Evolutionary conservation across 2,329 filamentous ascomycete species (phyloP).

Genomic region (Phyllosticta paracitricarpa): DNA sequence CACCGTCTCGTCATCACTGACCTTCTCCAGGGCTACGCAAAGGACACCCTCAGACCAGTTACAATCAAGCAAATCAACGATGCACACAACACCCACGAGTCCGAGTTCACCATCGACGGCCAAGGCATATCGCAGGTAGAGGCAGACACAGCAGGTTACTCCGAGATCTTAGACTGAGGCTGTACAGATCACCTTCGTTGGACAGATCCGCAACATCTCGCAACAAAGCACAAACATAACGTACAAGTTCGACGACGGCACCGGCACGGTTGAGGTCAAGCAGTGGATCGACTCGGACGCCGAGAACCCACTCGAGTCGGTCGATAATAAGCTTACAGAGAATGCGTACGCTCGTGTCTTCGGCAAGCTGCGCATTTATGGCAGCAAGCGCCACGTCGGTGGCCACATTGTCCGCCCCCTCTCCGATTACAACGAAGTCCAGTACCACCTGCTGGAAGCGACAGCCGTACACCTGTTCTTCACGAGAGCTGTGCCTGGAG

Average conservation of each 20-base stretch:
- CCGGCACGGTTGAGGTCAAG: slow-evolving; percentile 83
- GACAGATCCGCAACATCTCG: slow-evolving; percentile 79
- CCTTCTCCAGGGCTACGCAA: slow-evolving; percentile 49
- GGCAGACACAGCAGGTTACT: neutral
- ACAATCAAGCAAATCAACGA: slow-evolving; percentile 93
- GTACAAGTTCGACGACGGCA: slow-evolving; percentile 91
- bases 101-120: slow-evolving; percentile 77
- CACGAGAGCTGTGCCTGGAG: slow-evolving; percentile 54
- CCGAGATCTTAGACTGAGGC: slow-evolving; percentile 10
- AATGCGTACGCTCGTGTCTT: slow-evolving; percentile 78
- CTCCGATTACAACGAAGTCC: slow-evolving; percentile 81
- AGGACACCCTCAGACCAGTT: slow-evolving; percentile 83
- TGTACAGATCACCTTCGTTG: slow-evolving; percentile 73
- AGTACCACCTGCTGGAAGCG: slow-evolving; percentile 83
- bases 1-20: neutral
- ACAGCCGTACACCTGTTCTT: slow-evolving; percentile 81
- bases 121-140: slow-evolving; percentile 52
- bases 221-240: slow-evolving; percentile 85
- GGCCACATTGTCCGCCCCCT: slow-evolving; percentile 74
- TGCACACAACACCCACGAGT: slow-evolving; percentile 61
- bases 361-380: slow-evolving; percentile 75
- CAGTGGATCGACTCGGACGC: slow-evolving; percentile 64
- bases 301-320: slow-evolving; percentile 36
- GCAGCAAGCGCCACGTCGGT: slow-evolving; percentile 70
- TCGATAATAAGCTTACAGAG: slow-evolving; percentile 48